A percentile compares a stretch with the other conserved stretches of the same genome.
Evolutionary conservation across 2,329 filamentous ascomycete species (phyloP).

Genomic region (Diaporthe citrichinensis): DNA sequence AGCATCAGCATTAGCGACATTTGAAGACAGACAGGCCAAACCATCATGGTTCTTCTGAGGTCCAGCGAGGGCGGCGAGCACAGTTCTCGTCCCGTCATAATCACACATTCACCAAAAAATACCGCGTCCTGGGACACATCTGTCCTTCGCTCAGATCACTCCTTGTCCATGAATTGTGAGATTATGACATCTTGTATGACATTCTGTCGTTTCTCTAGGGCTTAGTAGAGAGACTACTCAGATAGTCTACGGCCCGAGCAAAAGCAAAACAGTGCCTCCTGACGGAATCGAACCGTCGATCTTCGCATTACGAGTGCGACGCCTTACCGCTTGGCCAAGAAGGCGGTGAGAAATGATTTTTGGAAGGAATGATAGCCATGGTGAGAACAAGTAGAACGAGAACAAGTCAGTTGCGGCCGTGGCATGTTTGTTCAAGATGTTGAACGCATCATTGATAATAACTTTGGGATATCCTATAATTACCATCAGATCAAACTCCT

Average conservation of each 20-base stretch:
- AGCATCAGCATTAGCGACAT: slow-evolving; percentile 30
- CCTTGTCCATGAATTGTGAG: not conserved
- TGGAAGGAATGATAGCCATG: rapidly evolving
- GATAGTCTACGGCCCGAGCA: not conserved
- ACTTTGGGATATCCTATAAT: not conserved
- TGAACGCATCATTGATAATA: not conserved
- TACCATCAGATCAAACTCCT: not conserved
- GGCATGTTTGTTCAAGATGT: too few species aligned
- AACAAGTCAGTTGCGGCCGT: not conserved
- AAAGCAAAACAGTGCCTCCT: slow-evolving; percentile 34
- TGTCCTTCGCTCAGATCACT: not conserved
- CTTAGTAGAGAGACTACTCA: not conserved
- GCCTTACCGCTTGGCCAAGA: slow-evolving; percentile 42
- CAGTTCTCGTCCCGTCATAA: not conserved
- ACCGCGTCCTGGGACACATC: not conserved
- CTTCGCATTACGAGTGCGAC: slow-evolving; percentile 42
- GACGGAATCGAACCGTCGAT: slow-evolving; percentile 43
- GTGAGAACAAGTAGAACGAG: not conserved
- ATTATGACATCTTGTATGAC: too few species aligned
- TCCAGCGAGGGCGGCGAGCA: not conserved
- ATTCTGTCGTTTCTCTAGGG: not conserved
- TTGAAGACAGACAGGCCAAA: slow-evolving; percentile 6
- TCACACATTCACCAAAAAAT: not conserved
- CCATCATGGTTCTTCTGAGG: not conserved
- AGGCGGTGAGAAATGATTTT: not conserved